phyloP scores from a whole-genome alignment of 257 asterid species.

The Eustoma russellianum region DNA sequence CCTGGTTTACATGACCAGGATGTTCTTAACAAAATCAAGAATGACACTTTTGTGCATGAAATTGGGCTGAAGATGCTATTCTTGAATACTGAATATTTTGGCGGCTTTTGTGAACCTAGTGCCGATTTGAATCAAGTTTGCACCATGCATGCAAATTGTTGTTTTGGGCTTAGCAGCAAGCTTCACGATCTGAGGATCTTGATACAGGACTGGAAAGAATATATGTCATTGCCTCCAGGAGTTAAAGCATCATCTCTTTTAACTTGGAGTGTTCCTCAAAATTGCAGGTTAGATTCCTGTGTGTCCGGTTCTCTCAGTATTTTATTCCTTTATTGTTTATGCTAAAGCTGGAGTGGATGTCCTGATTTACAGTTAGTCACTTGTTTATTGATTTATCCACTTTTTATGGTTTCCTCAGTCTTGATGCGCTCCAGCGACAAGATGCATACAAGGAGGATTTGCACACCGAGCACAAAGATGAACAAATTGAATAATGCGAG shows the following conservation, averaged over 20 bases:
- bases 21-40: constrained; percentile 53
- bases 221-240: constrained; percentile 32
- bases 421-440: constrained; percentile 24
- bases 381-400: not conserved
- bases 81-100: constrained; percentile 52
- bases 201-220: constrained; percentile 57
- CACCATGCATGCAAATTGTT: constrained; percentile 80
- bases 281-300: constrained; percentile 46
- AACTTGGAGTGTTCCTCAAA: constrained; percentile 74
- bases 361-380: not conserved
- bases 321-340: no score
- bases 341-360: not conserved
- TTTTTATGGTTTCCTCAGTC: constrained; percentile 26
- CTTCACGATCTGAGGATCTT: constrained; percentile 65
- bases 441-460: constrained; percentile 6
- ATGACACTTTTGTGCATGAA: constrained; percentile 28
- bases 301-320: not conserved
- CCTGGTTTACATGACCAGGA: constrained; percentile 74
- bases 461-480: not conserved
- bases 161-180: constrained; percentile 52
- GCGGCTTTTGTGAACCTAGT: constrained; percentile 85
- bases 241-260: constrained; percentile 15
- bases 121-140: constrained; percentile 48
- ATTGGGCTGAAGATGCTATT: constrained; percentile 46
- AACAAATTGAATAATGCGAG: not conserved